These are phyloP conservation scores for Chlorella sp. DNA, from an alignment of 139 green algal species.

Conservation along the genomic window DNA sequence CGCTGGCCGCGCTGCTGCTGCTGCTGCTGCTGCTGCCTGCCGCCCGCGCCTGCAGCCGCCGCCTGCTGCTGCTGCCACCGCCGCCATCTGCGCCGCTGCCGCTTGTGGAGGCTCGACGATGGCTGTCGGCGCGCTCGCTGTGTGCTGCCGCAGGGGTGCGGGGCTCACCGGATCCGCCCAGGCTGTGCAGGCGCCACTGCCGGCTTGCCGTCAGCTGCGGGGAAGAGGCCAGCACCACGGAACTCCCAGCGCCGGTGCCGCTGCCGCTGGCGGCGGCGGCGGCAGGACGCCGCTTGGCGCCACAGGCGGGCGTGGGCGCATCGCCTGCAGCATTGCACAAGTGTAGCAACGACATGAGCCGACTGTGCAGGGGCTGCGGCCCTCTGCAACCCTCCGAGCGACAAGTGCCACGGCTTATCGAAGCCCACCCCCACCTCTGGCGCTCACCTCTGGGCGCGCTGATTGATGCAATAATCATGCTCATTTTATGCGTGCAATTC, in stretches of 20 bases:
- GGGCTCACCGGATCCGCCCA: neutral
- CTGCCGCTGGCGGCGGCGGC: neutral
- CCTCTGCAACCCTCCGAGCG: neutral
- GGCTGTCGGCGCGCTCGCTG: neutral
- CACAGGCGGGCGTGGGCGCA: neutral
- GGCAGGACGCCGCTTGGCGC: neutral
- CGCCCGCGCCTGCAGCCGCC: neutral
- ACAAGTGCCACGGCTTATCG: neutral
- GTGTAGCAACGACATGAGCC: neutral
- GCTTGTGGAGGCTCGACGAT: neutral
- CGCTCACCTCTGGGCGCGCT: neutral
- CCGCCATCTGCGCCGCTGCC: neutral
- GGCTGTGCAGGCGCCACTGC: neutral
- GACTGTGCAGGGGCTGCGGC: neutral
- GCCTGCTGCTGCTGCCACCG: neutral
- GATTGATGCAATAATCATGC: neutral
- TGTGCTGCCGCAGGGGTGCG: constrained; percentile 11
- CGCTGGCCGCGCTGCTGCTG: neutral
- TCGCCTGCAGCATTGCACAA: neutral
- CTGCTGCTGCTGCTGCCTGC: neutral
- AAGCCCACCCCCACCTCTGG: neutral
- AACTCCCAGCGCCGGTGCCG: neutral
- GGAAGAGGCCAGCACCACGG: neutral
- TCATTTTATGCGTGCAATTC: too few relatives aligned
- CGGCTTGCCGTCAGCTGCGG: neutral